phyloP scores from a whole-genome alignment of 371 early-diverging fungal species.

The Mucor indicus region DNA sequence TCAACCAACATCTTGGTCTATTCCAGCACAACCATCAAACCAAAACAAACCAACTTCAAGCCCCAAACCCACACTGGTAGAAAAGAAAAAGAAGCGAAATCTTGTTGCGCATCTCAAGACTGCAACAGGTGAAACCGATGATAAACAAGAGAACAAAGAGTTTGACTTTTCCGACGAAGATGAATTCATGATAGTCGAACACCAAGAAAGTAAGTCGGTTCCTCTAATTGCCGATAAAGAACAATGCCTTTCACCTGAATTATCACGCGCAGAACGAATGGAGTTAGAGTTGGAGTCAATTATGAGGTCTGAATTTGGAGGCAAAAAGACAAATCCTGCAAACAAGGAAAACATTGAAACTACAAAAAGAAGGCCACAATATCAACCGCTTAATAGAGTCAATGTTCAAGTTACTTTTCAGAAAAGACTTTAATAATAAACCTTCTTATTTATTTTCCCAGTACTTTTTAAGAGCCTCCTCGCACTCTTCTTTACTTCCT shows the following conservation, averaged over 20 bases:
- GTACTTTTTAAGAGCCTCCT: conserved; percentile 28
- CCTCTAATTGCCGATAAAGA: no score
- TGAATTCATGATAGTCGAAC: no score
- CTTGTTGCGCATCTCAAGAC: conserved; percentile 18
- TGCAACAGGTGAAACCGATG: conserved; percentile 21
- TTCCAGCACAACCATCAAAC: no score
- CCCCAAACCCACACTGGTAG: neutral
- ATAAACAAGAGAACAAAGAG: no score
- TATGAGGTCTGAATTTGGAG: conserved; percentile 24
- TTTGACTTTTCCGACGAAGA: no score
- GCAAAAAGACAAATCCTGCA: neutral
- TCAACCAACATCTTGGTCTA: no score
- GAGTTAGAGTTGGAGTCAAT: conserved; percentile 13
- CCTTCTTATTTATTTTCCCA: conserved; percentile 29
- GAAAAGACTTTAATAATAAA: no score
- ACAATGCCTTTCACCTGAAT: conserved; percentile 15
- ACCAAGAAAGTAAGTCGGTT: no score
- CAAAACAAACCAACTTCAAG: no score
- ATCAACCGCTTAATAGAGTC: conserved; percentile 18
- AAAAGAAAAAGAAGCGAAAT: conserved; percentile 20
- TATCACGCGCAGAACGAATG: conserved; percentile 18
- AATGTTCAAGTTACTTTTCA: conserved; percentile 22
- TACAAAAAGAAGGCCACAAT: conserved; percentile 7
- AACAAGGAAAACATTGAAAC: neutral
- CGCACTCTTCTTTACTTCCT: conserved; percentile 62